phyloP scores from a whole-genome alignment of 2,329 filamentous ascomycete genomes.

The Kalaharituber pfeilii region DNA sequence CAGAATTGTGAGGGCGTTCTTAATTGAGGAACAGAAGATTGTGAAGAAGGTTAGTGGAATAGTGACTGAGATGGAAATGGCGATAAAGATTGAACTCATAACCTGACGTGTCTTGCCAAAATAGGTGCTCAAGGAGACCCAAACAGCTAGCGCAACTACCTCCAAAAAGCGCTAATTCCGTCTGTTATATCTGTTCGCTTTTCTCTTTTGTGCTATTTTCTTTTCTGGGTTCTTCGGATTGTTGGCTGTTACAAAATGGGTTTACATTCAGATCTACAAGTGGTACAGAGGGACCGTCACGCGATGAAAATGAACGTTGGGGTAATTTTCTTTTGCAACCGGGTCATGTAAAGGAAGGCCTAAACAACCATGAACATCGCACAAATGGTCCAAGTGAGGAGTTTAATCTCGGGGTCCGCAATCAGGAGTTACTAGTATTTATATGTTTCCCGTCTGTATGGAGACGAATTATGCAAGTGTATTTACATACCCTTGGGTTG shows the following conservation, averaged over 20 bases:
- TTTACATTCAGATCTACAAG: background rate
- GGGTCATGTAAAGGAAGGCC: constrained; percentile 1
- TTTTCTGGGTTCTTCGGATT: constrained; percentile 1
- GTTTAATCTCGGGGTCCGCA: background rate
- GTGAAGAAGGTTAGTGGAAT: constrained; percentile 84
- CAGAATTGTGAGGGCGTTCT: constrained; percentile 91
- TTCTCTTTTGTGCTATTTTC: constrained; percentile 5
- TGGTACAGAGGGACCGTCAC: background rate
- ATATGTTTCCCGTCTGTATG: background rate
- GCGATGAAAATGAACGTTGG: background rate
- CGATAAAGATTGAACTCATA: background rate
- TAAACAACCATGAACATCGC: constrained; percentile 1
- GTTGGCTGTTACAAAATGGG: background rate
- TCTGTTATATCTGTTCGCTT: constrained; percentile 12
- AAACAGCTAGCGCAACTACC: constrained; percentile 1
- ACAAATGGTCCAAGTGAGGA: background rate
- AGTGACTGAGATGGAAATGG: constrained; percentile 25
- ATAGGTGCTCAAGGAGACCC: constrained; percentile 23
- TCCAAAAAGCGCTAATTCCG: constrained; percentile 17
- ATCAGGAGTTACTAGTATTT: background rate
- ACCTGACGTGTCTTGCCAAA: background rate
- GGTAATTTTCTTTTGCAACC: background rate
- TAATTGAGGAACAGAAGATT: constrained; percentile 99
- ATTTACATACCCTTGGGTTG: too few species aligned
- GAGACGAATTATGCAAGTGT: background rate